Conservation (phyloP, 2,329 filamentous ascomycete species). For the Bipolaris oryzae region DNA sequence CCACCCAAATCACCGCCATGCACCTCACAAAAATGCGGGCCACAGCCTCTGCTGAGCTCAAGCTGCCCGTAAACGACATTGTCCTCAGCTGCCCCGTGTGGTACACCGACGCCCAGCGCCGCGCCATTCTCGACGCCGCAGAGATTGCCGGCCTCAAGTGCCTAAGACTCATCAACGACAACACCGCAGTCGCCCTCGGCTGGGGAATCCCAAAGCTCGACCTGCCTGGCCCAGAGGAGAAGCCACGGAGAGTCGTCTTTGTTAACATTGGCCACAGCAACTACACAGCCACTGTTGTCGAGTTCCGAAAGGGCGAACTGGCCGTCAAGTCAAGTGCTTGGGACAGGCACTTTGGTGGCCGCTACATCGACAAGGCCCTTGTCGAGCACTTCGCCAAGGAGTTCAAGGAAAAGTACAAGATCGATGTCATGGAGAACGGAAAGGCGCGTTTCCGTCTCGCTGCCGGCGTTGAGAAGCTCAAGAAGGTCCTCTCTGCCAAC, state of each 20-base stretch:
- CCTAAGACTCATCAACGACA: conserved; percentile 96
- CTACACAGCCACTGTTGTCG: conserved; percentile 91
- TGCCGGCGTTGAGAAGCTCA: conserved; percentile 92
- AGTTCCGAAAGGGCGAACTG: conserved; percentile 97
- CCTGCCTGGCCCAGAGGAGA: conserved; percentile 85
- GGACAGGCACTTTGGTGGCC: conserved; percentile 95
- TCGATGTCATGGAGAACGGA: conserved; percentile 88
- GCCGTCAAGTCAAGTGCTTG: conserved; percentile 90
- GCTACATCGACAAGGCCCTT: conserved; percentile 94
- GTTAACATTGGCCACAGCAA: conserved; percentile 96
- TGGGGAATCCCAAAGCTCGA: conserved; percentile 99
- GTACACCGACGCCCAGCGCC: conserved; percentile 95
- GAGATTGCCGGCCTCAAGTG: conserved; percentile 94
- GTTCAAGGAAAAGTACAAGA: conserved; percentile 98
- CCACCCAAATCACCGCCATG: conserved; percentile 92
- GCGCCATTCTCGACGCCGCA: conserved; percentile 85
- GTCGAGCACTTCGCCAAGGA: conserved; percentile 94
- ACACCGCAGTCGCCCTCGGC: conserved; percentile 91
- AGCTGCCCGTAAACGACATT: conserved; percentile 87
- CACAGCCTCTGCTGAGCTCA: conserved; percentile 85
- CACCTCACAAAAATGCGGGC: conserved; percentile 93
- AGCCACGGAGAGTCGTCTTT: conserved; percentile 87
- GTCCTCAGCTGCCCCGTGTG: conserved; percentile 94
- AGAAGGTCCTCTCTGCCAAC: conserved; percentile 98
- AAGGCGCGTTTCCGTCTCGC: conserved; percentile 89